A percentile compares a stretch with the other conserved stretches of the same genome.
phyloP scores from a whole-genome alignment of 306 rosid genomes.

The Vachellia collinsii region DNA sequence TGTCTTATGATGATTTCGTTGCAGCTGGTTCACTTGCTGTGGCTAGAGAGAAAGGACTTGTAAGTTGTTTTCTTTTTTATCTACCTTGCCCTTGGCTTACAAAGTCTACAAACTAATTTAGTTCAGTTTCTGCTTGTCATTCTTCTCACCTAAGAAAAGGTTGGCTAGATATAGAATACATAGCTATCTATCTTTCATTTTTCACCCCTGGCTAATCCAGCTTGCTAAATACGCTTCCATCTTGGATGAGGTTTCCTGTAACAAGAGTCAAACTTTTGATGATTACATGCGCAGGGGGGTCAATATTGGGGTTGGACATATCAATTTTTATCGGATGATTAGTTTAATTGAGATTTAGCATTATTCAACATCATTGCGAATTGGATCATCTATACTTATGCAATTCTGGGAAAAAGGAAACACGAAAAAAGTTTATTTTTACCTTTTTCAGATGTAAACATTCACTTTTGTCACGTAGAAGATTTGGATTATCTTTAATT shows the following conservation, averaged over 20 bases:
- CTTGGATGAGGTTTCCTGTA: not conserved
- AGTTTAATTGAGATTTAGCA: not conserved
- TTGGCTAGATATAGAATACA: not conserved
- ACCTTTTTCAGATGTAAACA: not conserved
- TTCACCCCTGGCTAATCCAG: not conserved
- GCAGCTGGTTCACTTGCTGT: slow-evolving; percentile 89
- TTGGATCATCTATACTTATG: not conserved
- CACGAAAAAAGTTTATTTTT: not conserved
- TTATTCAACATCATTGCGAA: not conserved
- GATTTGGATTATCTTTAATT: not conserved
- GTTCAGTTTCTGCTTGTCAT: not conserved
- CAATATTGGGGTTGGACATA: slow-evolving; percentile 7
- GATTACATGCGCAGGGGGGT: not conserved
- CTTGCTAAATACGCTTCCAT: not conserved
- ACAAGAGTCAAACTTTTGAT: not conserved
- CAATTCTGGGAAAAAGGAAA: not conserved
- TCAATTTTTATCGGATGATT: slow-evolving; percentile 3
- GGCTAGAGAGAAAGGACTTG: slow-evolving; percentile 93
- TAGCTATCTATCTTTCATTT: not conserved
- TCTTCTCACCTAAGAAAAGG: not conserved
- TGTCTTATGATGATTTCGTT: slow-evolving; percentile 80
- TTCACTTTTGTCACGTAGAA: not conserved
- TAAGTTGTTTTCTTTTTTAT: slow-evolving; percentile 54
- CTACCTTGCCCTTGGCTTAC: not conserved
- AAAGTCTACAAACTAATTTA: not conserved